Evolutionary conservation across 306 rosid species (phyloP).

Genomic region (Citrullus colocynthis): DNA sequence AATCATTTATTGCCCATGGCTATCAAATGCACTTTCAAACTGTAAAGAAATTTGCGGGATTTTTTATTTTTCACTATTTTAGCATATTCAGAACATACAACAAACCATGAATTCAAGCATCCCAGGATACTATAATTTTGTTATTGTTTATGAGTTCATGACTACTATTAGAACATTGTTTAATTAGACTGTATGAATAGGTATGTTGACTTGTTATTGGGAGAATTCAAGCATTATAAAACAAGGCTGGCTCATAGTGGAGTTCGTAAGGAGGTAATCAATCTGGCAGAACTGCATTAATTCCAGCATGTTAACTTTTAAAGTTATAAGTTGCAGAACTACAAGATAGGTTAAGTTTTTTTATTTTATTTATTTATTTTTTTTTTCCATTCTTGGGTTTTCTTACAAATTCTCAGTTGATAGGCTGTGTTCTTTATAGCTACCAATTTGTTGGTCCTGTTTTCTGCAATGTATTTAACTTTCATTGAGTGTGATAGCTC

Average conservation of each 20-base stretch:
- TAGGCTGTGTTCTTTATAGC: not conserved
- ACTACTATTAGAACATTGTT: constrained; percentile 7
- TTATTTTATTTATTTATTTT: not conserved
- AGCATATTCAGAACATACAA: not conserved
- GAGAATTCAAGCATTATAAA: constrained; percentile 95
- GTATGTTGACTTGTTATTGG: constrained; percentile 89
- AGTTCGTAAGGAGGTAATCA: constrained; percentile 78
- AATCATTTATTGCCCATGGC: not conserved
- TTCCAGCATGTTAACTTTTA: not conserved
- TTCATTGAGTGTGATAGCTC: not conserved
- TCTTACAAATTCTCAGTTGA: not conserved
- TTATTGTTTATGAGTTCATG: not conserved
- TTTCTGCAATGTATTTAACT: not conserved
- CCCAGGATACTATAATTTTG: not conserved
- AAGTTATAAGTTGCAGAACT: not conserved
- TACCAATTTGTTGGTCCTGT: not conserved
- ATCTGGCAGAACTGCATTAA: not conserved
- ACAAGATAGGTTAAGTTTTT: not conserved
- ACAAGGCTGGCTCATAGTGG: constrained; percentile 89
- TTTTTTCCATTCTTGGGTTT: not conserved
- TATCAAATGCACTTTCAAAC: not conserved
- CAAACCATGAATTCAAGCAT: not conserved
- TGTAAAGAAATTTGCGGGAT: not conserved
- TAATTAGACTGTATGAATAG: constrained; percentile 40
- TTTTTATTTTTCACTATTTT: not conserved